These are phyloP conservation scores for Kalmanozyma brasiliensis DNA, from an alignment of 1,284 basidiomycete genomes.

Conservation along the genomic window DNA sequence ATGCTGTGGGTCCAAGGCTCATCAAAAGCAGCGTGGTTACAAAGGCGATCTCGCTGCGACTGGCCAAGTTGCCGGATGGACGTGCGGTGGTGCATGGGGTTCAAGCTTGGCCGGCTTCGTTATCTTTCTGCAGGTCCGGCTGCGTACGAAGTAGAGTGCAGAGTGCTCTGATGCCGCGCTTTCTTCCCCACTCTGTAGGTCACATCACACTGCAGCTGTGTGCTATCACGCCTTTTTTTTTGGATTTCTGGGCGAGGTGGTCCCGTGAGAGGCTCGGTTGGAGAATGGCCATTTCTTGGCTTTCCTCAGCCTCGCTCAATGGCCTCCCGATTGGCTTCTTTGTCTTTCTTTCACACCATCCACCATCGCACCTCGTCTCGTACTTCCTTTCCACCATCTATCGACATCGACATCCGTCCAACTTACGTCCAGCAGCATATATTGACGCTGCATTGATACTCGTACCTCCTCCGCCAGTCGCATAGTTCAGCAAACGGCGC, in stretches of 20 bases:
- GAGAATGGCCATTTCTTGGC: constrained; percentile 18
- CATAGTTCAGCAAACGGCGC: neutral
- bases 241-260: too few relatives aligned
- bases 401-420: neutral
- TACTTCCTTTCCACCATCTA: constrained; percentile 1
- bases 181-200: constrained; percentile 8
- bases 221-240: constrained; percentile 9
- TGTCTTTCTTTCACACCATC: neutral
- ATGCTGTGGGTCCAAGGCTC: too few relatives aligned
- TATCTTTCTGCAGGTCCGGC: constrained; percentile 31
- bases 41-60: too few relatives aligned
- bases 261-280: constrained; percentile 7
- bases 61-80: too few relatives aligned
- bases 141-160: neutral
- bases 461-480: too few relatives aligned
- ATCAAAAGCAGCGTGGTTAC: too few relatives aligned
- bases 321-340: neutral
- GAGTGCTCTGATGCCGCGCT: constrained; percentile 1
- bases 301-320: neutral
- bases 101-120: constrained; percentile 2
- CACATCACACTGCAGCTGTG: neutral
- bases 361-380: too few relatives aligned
- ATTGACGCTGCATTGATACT: neutral
- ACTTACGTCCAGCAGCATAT: neutral
- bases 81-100: constrained; percentile 1